Evolutionary conservation across 2,329 filamentous ascomycete species (phyloP), one percentile per base, ranked within the genome.

Genomic region (Sporothrix pseudoabietina): DNA sequence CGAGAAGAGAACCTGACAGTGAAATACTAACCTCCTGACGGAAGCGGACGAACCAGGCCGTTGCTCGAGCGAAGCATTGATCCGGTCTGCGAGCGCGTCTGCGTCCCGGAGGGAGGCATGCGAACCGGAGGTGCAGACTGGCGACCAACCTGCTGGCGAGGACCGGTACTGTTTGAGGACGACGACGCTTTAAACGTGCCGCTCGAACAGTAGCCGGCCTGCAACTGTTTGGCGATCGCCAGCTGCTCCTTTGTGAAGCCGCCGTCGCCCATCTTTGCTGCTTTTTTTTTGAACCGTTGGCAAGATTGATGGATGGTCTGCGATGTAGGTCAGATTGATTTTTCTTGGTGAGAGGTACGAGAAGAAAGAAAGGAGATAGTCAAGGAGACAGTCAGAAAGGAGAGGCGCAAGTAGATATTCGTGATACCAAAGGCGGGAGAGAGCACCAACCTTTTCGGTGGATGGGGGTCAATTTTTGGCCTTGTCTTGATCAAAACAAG

Each of bases 151-250:
- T 22, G 35, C 49, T 54, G 55, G 8, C 4, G 10, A 1, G 63
- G n/a, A 32, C 39, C 32, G 4, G 55, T 9, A 22, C 65, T 10
- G 9, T 30, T 55, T 8, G 52, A 22, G 52, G 22, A 22, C 8
- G 63, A 35, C 22, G 57, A 14, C 7, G 61, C 32, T 22, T 49
- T 73, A 55, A 74, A 70, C 4, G 72, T 73, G 22, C 75, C 75
- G 44, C 63, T 75, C 16, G 49, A 30, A 5, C 69, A 41, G 39
- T 71, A 76, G 26, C 54, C 32, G 4, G 26, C 70, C 12, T 72
- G 75, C 5, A 76, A 71, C 49, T 75, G 55, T 49, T 63, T 75
- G n/a, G 75, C 75, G 12, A 76, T 14, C 4, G 65, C 72, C 19
- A 76, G 65, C 74, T 76, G 75, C 30, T 76, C 75, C 41, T 69